A percentile compares a stretch with the other conserved stretches of the same genome.
phyloP scores from a whole-genome alignment of 495 filamentous ascomycete genomes.

The Clohesyomyces aquaticus region DNA sequence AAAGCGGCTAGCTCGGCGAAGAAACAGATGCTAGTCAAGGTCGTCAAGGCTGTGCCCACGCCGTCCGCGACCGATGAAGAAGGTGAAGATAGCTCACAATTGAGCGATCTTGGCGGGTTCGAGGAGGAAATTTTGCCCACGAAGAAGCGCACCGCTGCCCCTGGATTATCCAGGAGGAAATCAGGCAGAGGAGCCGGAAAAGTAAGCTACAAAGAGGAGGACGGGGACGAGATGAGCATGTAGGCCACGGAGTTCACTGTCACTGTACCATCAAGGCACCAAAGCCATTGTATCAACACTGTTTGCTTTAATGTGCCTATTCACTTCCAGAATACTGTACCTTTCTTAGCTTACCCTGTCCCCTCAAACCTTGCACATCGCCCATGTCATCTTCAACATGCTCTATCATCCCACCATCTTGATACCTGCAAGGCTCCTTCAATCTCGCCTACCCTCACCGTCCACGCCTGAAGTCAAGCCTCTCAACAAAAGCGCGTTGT shows the following conservation, averaged over 20 bases:
- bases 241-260: neutral
- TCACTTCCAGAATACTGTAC: no score
- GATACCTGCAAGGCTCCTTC: neutral
- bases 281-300: neutral
- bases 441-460: neutral
- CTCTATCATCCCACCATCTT: neutral
- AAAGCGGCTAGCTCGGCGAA: slow-evolving; percentile 31
- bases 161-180: slow-evolving; percentile 25
- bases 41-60: slow-evolving; percentile 42
- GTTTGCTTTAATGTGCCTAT: neutral
- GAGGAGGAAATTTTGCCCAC: slow-evolving; percentile 42
- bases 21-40: slow-evolving; percentile 41
- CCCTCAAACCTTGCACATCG: no score
- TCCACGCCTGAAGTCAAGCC: no score
- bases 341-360: no score
- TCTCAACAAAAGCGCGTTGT: no score
- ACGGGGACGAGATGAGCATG: slow-evolving; percentile 25
- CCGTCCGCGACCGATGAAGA: slow-evolving; percentile 39
- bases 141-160: slow-evolving; percentile 18
- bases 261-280: neutral
- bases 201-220: slow-evolving; percentile 34
- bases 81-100: slow-evolving; percentile 29
- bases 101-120: slow-evolving; percentile 29
- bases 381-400: no score
- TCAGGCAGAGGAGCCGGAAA: slow-evolving; percentile 10